Conservation (phyloP, 495 filamentous ascomycete genomes). For the Niebla homalea region DNA sequence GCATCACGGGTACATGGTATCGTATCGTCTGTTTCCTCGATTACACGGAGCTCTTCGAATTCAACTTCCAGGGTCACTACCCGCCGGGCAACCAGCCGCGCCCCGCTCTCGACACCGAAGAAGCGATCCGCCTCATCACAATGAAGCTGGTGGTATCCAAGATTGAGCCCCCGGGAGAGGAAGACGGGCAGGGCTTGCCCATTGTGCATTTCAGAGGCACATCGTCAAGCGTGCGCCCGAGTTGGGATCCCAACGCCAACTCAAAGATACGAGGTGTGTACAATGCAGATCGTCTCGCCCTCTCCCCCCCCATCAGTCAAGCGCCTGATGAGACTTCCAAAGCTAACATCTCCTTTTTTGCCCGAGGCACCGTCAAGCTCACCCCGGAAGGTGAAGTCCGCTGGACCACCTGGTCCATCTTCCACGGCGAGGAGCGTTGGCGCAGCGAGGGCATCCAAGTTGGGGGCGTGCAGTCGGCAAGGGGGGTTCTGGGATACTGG, state of each 20-base stretch:
- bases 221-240: constrained; percentile 38
- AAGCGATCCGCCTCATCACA: constrained; percentile 50
- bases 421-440: constrained; percentile 48
- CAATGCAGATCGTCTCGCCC: background rate
- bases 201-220: constrained; percentile 45
- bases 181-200: constrained; percentile 38
- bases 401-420: constrained; percentile 52
- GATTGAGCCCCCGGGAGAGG: constrained; percentile 35
- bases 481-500: constrained; percentile 52
- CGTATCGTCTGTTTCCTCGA: constrained; percentile 31
- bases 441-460: constrained; percentile 53
- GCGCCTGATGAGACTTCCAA: background rate
- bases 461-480: constrained; percentile 40
- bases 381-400: constrained; percentile 51
- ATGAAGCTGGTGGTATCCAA: constrained; percentile 43
- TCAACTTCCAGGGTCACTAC: constrained; percentile 37
- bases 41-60: constrained; percentile 47
- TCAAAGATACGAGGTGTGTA: constrained; percentile 32
- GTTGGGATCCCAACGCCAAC: constrained; percentile 48
- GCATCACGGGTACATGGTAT: constrained; percentile 45
- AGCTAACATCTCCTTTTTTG: too few species aligned
- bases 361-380: constrained; percentile 36
- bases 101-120: constrained; percentile 35
- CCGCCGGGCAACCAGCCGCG: constrained; percentile 29
- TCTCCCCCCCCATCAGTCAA: background rate